Evolutionary conservation across 2,329 filamentous ascomycete genomes (phyloP), one percentile per base, ranked within the genome.

Genomic region (Ascochyta rabiei): DNA sequence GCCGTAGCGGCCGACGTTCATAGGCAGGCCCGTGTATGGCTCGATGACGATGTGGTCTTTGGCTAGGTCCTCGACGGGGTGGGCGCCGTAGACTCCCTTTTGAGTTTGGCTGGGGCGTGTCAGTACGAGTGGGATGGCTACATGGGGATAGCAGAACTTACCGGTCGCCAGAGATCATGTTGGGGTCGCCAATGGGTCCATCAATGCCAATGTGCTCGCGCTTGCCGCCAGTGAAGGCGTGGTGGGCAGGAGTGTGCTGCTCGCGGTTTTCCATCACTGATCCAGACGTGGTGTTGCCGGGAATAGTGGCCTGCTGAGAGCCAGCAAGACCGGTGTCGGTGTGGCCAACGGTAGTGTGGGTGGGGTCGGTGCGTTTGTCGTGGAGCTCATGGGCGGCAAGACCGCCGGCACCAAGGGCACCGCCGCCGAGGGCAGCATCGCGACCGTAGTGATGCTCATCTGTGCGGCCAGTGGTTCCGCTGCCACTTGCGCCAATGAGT

Each of bases 1-100:
- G 13, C 76, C 76, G 41, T 75, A 77, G 51, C 72, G 71, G 40
- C 65, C 73, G 0, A 72, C 67, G 44, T 79, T 75, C 74, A 76
- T 76, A 6, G 75, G 75, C 1, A 78, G 60, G 2, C 76, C 75
- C 2, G 76, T 77, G 30, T 72, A 69, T 4, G 74, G 73, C 53
- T 79, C 74, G 9, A 59, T 75, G 13, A 75, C 72, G 3, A 61
- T 62, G 40, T 38, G 46, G 38, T 64, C 49, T 16, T 61, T 54
- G 3, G 66, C 66, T 4, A 59, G 23, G 30, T 63, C 60, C 2
- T 59, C 59, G 5, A 53, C 18, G 2, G 62, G 54, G 39, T 66
- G 64, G 7, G 63, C 64, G 47, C 66, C 65, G 18, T 66, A 68
- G 23, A 56, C 56, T 30, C 59, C 61, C 30, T 56, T 23, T 9